Evolutionary conservation across 306 rosid species (phyloP), one percentile per base, ranked within the genome.

Genomic region (Oemleria cerasiformis): DNA sequence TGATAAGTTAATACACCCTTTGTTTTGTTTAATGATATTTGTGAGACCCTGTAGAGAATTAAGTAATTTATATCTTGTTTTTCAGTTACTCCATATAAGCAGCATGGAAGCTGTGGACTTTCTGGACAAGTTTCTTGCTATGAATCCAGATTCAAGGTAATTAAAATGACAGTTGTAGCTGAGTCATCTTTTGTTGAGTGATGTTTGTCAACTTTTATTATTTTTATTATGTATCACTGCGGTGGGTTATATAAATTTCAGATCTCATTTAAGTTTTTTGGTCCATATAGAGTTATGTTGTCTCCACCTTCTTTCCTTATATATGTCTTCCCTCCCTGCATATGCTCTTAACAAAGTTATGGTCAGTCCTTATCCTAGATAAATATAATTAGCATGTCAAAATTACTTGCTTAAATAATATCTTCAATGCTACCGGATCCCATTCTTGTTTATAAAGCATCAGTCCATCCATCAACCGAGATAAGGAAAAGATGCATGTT

Each of bases 81-180:
- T 81, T 55, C 86, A 91, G 96, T 69, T 79, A 65, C 86, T 77
- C 72, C 87, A 81, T 80, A 68, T 91, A 44, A 86, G 86, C 70
- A 88, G 97, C 90, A 63, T 68, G 77, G 96, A 89, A 85, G 99
- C 92, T 76, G 88, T 88, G 61, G 92, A 80, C 43, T 87, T 88
- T 73, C 86, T 94, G 77, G 96, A 89, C 39, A 91, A 78, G 71
- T 94, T 87, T 83, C 87, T 91, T 63, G 81, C 86, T 43, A 91
- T 91, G 96, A 85, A 84, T 80, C 96, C 97, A 50, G 82, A 88
- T 73, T 70, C 81, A 77, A 85, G 96, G 97, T 91, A 91, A 70
- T 60, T 69, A 84, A 39, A 20, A 4, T 2, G 69, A 41, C 45
- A 69, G 43, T 44, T 71, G 23, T 57, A 39, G 63, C 41, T 55